Conservation (phyloP, 192 early-diverging fungal genomes). For the Endogone sp. region DNA sequence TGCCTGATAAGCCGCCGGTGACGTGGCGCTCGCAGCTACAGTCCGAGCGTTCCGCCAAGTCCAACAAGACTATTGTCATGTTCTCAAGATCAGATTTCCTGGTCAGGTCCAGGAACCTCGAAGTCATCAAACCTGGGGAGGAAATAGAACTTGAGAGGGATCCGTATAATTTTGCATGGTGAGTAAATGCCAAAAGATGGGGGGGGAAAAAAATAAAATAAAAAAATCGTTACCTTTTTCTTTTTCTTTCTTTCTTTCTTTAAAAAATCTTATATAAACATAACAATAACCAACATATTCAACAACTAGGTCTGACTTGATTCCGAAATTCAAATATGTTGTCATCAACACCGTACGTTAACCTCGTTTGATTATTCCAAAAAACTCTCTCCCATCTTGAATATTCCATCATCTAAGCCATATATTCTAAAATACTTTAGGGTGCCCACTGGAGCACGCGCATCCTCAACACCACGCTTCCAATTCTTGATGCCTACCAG, state of each 20-base stretch:
- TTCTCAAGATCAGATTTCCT: neutral
- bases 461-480: neutral
- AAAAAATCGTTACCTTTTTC: too few relatives aligned
- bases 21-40: neutral
- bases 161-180: neutral
- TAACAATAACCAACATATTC: neutral
- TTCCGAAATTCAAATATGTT: constrained; percentile 27
- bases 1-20: neutral
- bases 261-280: neutral
- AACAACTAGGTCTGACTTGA: constrained; percentile 19
- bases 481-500: neutral
- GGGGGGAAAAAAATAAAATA: too few relatives aligned
- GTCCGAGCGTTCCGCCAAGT: neutral
- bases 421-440: neutral
- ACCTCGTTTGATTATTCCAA: too few relatives aligned
- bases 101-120: neutral
- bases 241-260: neutral
- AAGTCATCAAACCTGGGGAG: neutral
- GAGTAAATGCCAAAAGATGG: too few relatives aligned
- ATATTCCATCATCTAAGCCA: constrained; percentile 4
- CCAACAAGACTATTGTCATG: neutral
- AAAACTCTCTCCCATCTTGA: too few relatives aligned
- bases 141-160: neutral
- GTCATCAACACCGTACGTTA: constrained; percentile 29
- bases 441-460: constrained; percentile 30